A percentile compares a stretch with the other conserved stretches of the same genome.
These are phyloP conservation scores for Tarenaya hassleriana DNA, from an alignment of 345 rosid genomes.

Conservation along the genomic window DNA sequence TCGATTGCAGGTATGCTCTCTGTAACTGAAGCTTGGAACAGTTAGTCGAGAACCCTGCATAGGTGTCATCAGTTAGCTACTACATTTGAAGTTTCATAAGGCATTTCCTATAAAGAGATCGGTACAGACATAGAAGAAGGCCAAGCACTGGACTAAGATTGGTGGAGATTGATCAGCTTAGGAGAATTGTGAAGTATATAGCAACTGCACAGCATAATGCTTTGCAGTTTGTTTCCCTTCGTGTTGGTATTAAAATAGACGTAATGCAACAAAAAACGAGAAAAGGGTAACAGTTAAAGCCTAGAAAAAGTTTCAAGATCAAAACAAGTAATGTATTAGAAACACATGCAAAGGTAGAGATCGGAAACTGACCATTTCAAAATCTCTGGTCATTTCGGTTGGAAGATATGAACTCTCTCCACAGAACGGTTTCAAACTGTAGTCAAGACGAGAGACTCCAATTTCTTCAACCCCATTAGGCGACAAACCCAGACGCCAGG, in stretches of 20 bases:
- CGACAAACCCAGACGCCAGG: constrained; percentile 19
- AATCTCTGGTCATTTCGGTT: constrained; percentile 31
- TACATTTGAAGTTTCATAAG: not conserved
- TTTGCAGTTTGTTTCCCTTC: too few relatives aligned
- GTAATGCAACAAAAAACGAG: constrained; percentile 6
- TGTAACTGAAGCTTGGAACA: constrained; percentile 33
- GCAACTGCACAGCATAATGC: too few relatives aligned
- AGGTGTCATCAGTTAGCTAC: constrained; percentile 22
- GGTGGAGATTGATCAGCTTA: not conserved
- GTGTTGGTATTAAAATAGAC: too few relatives aligned
- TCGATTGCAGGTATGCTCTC: constrained; percentile 31
- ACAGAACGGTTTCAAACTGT: constrained; percentile 22
- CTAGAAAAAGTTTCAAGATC: constrained; percentile 1
- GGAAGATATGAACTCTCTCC: constrained; percentile 31
- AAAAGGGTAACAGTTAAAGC: constrained; percentile 2
- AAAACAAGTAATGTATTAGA: constrained; percentile 5
- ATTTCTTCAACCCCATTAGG: constrained; percentile 30
- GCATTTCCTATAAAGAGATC: not conserved
- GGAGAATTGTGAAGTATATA: not conserved
- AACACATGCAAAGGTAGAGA: constrained; percentile 11
- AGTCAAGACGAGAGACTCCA: constrained; percentile 30
- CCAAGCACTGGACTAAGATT: too few relatives aligned
- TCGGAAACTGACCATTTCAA: constrained; percentile 41
- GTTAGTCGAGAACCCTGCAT: constrained; percentile 47
- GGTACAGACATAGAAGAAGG: not conserved